A percentile compares a stretch with the other conserved stretches of the same genome.
Conservation (phyloP, 495 filamentous ascomycete genomes). For the Zalerion maritima region DNA sequence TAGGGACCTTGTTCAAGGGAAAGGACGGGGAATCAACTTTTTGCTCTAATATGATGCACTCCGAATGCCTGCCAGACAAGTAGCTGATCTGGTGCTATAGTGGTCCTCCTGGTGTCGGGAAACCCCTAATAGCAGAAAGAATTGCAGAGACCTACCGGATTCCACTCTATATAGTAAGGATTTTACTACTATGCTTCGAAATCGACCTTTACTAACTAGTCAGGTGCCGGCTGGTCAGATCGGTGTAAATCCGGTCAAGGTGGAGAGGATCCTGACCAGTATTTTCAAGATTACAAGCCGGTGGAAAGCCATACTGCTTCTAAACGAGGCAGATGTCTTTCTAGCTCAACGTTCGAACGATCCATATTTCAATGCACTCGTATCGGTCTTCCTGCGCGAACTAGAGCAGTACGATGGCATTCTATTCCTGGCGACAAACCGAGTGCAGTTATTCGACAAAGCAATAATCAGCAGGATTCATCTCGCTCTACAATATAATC, state of each 20-base stretch:
- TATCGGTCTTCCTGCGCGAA: conserved; percentile 20
- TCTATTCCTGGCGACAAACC: conserved; percentile 65
- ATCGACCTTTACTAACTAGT: conserved; percentile 3
- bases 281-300: no score
- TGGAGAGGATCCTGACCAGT: conserved; percentile 7
- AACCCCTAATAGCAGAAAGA: conserved; percentile 7
- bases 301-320: conserved; percentile 25
- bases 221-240: conserved; percentile 7
- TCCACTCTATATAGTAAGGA: conserved; percentile 5
- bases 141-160: conserved; percentile 4
- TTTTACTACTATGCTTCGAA: background rate
- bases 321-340: conserved; percentile 33
- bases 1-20: conserved; percentile 6
- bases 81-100: conserved; percentile 3
- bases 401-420: conserved; percentile 68
- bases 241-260: conserved; percentile 5
- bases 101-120: conserved; percentile 6
- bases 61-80: background rate
- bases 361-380: conserved; percentile 21
- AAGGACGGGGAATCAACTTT: conserved; percentile 8
- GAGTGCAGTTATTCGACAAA: conserved; percentile 51
- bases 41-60: conserved; percentile 6
- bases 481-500: conserved; percentile 47
- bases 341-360: conserved; percentile 20
- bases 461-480: conserved; percentile 24